Evolutionary conservation across 2,329 filamentous ascomycete genomes (phyloP).

Genomic region (Zasmidium citrigriseum): DNA sequence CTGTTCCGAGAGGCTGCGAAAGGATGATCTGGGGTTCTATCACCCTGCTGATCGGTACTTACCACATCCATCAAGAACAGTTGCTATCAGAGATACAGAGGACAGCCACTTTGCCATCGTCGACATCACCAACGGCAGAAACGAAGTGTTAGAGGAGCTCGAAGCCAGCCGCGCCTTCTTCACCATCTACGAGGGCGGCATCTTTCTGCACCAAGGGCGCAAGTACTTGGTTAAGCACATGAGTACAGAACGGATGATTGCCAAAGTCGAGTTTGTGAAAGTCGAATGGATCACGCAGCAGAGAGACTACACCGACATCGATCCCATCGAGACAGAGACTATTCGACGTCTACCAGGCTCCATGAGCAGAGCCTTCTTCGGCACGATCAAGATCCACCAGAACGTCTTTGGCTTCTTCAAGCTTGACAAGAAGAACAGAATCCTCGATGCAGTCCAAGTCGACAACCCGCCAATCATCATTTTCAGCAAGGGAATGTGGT

Average conservation of each 20-base stretch:
- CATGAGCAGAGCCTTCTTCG: conserved; percentile 75
- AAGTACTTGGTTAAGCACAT: conserved; percentile 92
- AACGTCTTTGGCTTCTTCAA: conserved; percentile 98
- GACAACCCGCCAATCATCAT: conserved; percentile 90
- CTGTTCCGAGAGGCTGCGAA: conserved; percentile 70
- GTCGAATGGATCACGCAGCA: conserved; percentile 96
- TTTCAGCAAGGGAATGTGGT: conserved; percentile 88
- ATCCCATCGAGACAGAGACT: conserved; percentile 87
- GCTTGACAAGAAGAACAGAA: conserved; percentile 78
- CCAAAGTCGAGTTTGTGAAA: conserved; percentile 82
- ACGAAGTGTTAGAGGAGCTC: conserved; percentile 89
- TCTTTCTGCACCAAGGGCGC: conserved; percentile 94
- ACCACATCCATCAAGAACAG: conserved; percentile 77
- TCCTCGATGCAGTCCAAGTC: conserved; percentile 88
- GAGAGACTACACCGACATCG: conserved; percentile 90
- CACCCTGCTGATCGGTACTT: conserved; percentile 88
- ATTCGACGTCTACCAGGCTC: conserved; percentile 71
- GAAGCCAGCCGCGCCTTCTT: conserved; percentile 94
- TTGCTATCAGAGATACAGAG: conserved; percentile 85
- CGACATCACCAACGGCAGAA: conserved; percentile 79
- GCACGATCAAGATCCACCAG: conserved; percentile 80
- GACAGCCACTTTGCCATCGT: conserved; percentile 94
- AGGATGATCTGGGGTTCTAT: conserved; percentile 78
- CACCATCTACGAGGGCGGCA: conserved; percentile 93
- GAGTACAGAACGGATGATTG: conserved; percentile 74